phyloP scores from a whole-genome alignment of 305 asterid genomes.

The Fraxinus sp. region DNA sequence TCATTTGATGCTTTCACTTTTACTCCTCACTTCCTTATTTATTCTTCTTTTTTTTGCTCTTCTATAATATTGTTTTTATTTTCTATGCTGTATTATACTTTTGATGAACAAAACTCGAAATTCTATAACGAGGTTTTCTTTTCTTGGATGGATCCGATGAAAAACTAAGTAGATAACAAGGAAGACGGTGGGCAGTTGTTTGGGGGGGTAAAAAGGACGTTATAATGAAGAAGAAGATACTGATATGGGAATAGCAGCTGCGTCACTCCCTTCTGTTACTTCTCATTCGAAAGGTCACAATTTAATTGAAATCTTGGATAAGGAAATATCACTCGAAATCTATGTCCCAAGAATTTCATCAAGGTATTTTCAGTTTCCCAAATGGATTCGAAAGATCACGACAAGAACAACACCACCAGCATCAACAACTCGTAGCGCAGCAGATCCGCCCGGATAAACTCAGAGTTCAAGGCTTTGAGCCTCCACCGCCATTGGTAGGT shows the following conservation, averaged over 20 bases:
- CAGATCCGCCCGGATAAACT: conserved; percentile 92
- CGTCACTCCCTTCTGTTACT: conserved; percentile 38
- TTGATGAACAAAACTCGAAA: neutral
- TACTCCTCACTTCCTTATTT: conserved; percentile 37
- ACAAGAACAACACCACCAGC: conserved; percentile 53
- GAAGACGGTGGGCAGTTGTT: conserved; percentile 24
- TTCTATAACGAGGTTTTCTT: neutral
- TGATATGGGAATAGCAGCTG: conserved; percentile 60
- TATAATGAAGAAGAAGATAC: conserved; percentile 41
- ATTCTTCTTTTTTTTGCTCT: conserved; percentile 20
- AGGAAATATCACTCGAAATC: conserved; percentile 35
- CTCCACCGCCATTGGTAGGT: conserved; percentile 50
- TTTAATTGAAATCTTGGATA: conserved; percentile 23
- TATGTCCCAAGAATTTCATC: conserved; percentile 92
- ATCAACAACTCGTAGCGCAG: conserved; percentile 67
- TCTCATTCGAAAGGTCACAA: conserved; percentile 33
- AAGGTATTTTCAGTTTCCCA: conserved; percentile 70
- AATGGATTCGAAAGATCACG: conserved; percentile 90
- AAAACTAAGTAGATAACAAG: neutral
- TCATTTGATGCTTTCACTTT: conserved; percentile 55
- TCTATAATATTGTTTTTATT: neutral
- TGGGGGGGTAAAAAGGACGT: conserved; percentile 21
- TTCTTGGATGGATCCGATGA: conserved; percentile 27
- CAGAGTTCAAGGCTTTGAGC: conserved; percentile 66
- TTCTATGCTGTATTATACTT: neutral